Evolutionary conservation across 106 monocot species (phyloP), one percentile per base, ranked within the genome.

Genomic region (Triglochin maritima): DNA sequence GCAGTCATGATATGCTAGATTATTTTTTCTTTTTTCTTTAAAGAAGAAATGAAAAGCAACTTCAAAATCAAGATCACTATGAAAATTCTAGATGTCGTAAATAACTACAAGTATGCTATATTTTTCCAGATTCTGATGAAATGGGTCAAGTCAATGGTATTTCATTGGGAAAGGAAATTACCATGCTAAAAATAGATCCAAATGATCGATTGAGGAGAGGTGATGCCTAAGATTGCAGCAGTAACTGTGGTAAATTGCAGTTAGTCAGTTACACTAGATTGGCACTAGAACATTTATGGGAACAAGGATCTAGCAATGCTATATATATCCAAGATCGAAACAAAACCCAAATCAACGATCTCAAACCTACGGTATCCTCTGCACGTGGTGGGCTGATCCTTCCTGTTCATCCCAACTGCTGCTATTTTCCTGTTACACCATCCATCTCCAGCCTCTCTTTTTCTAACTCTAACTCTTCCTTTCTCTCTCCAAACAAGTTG

Each of bases 361-460:
- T 7, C 66, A 50, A 66, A 52, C 3, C 72, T 10, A n/a, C 62
- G 46, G 65, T 56, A 64, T 64, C 66, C 49, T 60, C 59, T 56
- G 74, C 74, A 74, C 66, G 74, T 74, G 74, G 66, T 66, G 41
- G 65, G 54, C 56, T 46, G 16, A 56, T 49, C 47, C 56, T 17
- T 14, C 59, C 59, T 11, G 48, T 64, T 66, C 54, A 57, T 67
- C 58, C 68, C 15, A 17, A 60, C 66, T 67, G 55, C 67, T 51
- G 68, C 79, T 71, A 53, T 60, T 77, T 84, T 74, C 64, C 49
- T 77, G 73, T 60, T 17, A 71, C 13, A 77, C 77, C 82, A 76
- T 83, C 73, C 65, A 17, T 48, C 66, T 42, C 50, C 41, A 42
- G 3, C 73, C 47, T 48, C 46, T 46, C 47, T 10, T 52, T 60